Evolutionary conservation across 306 rosid genomes (phyloP).

Genomic region (Glycyrrhiza uralensis): DNA sequence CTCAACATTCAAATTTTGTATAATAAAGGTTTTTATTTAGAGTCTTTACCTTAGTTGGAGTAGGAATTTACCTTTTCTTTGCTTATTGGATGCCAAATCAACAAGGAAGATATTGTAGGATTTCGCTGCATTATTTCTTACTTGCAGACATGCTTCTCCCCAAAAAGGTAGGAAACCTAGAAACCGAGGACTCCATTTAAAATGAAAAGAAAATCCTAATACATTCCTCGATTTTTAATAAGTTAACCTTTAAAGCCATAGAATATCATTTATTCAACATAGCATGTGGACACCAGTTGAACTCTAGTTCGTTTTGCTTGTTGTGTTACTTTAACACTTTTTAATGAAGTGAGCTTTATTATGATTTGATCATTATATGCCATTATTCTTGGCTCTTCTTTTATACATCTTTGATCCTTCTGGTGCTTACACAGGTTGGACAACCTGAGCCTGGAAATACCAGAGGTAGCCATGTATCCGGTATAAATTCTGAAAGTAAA

Average conservation of each 20-base stretch:
- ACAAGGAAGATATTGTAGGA: background rate
- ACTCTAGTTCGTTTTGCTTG: constrained; percentile 6
- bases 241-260: background rate
- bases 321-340: background rate
- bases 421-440: constrained; percentile 57
- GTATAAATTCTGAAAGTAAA: constrained; percentile 43
- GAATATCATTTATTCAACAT: background rate
- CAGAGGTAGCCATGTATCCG: constrained; percentile 40
- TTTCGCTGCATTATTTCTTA: background rate
- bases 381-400: constrained; percentile 4
- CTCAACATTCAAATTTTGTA: constrained; percentile 10
- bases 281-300: background rate
- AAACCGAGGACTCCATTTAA: background rate
- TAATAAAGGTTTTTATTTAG: background rate
- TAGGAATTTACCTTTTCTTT: background rate
- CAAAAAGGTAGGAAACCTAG: background rate
- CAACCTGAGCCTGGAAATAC: constrained; percentile 44
- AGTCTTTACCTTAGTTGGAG: background rate
- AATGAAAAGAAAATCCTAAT: background rate
- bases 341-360: constrained; percentile 7
- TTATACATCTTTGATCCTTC: background rate
- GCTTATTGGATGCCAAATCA: constrained; percentile 16
- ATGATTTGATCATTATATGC: background rate
- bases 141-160: background rate
- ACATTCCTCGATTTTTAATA: background rate